Base-by-base conservation (phyloP, 106 monocot genomes). In the Acorus gramineus region DNA sequence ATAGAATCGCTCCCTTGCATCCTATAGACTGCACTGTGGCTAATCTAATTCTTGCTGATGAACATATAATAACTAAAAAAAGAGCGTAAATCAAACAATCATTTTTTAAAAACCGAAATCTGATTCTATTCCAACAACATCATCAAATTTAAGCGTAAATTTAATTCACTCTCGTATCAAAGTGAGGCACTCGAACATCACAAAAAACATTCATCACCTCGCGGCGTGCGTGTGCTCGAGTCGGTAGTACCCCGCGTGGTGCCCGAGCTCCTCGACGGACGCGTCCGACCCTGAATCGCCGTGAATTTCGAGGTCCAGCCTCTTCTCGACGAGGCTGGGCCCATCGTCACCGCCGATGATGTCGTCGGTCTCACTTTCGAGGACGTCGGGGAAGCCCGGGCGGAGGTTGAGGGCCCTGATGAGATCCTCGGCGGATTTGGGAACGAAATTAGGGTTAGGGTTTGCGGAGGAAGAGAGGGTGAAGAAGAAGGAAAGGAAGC, bases 161-260 rank as follows among this genome's bases (percentile, higher is more conserved):
- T 55, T 61, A 49, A 5, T 60, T 28, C 46, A 42, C 4, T 52
- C 28, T 28, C 28, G 28, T 28, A 14, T 13, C 14, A 53, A 10
- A 49, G 4, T 57, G 51, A 65, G 46, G 62, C 7, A 11, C 55
- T 28, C 28, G 46, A n/a, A 7, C 9, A 61, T 49, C 60, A 69
- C 77, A 49, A 61, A 60, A 6, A 7, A 44, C 42, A n/a, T 7
- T 2, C 6, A 44, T 43, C 9, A 66, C 65, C 65, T 52, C 48
- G 82, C 82, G 11, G 74, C 82, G 60, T 83, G 82, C 2, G 78
- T 83, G 73, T 79, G 78, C 53, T 71, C 60, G 46, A 78, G 82
- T 44, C 64, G 49, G 55, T 75, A 79, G 75, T 78, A 79, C 14
- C 79, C 79, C 2, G 79, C 79, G 61, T 83, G 83, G 60, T 83